These are phyloP conservation scores for Botrytis paeoniae DNA, from an alignment of 2,329 filamentous ascomycete species.

Conservation along the genomic window DNA sequence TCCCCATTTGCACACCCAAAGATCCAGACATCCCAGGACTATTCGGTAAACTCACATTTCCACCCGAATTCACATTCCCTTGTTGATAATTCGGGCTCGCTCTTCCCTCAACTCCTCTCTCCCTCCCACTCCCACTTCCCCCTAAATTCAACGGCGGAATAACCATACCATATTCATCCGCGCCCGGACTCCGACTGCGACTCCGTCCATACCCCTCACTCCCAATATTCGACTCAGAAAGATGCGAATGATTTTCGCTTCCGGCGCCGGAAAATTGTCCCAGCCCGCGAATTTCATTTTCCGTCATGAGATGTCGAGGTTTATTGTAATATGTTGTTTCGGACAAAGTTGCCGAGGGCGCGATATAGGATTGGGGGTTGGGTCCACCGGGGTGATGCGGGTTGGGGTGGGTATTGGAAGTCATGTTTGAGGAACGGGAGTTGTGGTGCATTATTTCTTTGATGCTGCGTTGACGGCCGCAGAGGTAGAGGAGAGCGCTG, in stretches of 20 bases:
- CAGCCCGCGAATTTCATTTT: background rate
- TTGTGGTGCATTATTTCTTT: slow-evolving; percentile 27
- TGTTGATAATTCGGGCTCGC: background rate
- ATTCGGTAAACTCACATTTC: background rate
- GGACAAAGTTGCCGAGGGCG: background rate
- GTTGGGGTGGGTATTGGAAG: background rate
- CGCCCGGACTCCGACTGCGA: background rate
- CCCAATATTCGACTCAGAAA: background rate
- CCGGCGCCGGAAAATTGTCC: background rate
- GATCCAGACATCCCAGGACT: background rate
- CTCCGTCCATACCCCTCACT: background rate
- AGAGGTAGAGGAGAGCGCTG: slow-evolving; percentile 28
- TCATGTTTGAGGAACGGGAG: slow-evolving; percentile 5
- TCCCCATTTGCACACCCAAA: background rate
- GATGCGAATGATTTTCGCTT: background rate
- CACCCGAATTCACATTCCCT: background rate
- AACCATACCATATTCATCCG: background rate
- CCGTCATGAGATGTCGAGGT: slow-evolving; percentile 2
- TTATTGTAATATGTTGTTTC: slow-evolving; percentile 4
- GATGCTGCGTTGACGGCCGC: slow-evolving; percentile 30
- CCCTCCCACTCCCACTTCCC: background rate
- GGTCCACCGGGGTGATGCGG: background rate
- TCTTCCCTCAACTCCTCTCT: background rate
- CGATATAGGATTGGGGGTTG: background rate
- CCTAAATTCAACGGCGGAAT: background rate